Evolutionary conservation across 139 green algal species (phyloP), one percentile per base, ranked within the genome.

Genomic region (Auxenochlorella pyrenoidosa): DNA sequence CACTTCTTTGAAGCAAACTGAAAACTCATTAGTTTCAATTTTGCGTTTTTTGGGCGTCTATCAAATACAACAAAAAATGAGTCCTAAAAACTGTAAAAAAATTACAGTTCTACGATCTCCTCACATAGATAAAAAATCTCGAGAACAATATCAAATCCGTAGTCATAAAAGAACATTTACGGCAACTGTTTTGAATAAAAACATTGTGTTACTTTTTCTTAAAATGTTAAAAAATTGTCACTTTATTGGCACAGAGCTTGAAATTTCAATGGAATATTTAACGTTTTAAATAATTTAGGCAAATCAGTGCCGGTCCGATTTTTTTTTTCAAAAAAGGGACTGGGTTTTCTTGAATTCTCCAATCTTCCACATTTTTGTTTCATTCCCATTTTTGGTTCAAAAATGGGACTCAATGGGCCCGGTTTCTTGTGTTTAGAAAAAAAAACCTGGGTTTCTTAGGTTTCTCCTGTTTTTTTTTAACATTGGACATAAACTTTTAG

Each of bases 81-180:
- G 84, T 54, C 75, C 87, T 75, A 79, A 88, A 68, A 84, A 86
- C 44, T 85, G 72, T 16, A 85, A 86, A 86, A 86, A 75, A 81
- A 88, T 86, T 91, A 86, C 84, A 78, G 81, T 87, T 77, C 60
- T 91, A 87, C 59, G 65, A 90, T 87, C 73, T 41, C 87, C 85
- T 44, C 86, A 86, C 82, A 89, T 86, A 54, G 76, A 90, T 90
- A 90, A 90, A 83, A 90, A 90, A 70, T 90, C 86, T 60, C 40
- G 79, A 84, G 86, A 90, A 90, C 86, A 90, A 84, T 90, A 83
- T 87, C 41, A 88, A 83, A 82, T 88, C 38, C 44, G 18, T 66
- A 86, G 24, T 73, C 40, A 84, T 87, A 90, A 85, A 85, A 77
- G 60, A 84, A 82, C n/a, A 81, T 41, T 91, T 41, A 89, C 43